Percentiles rank a stretch among this genome's conserved stretches.
phyloP scores from a whole-genome alignment of 306 rosid species.

The Medicago ruthenica region DNA sequence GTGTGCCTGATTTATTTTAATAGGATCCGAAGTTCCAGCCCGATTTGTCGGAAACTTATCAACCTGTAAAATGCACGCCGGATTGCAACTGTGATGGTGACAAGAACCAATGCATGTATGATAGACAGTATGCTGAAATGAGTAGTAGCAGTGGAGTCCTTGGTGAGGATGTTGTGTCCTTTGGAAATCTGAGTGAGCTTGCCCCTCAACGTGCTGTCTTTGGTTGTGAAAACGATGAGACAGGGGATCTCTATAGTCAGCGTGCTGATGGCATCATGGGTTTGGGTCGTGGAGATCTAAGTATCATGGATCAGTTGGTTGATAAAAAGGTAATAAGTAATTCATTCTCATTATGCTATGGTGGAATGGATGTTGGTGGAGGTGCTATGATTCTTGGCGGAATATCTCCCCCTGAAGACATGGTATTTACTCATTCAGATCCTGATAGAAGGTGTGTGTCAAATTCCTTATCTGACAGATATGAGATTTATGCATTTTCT shows the following conservation, averaged over 20 bases:
- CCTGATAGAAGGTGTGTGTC: slow-evolving; percentile 80
- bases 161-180: slow-evolving; percentile 82
- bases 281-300: slow-evolving; percentile 86
- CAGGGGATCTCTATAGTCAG: slow-evolving; percentile 90
- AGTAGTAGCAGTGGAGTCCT: slow-evolving; percentile 91
- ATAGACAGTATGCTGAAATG: slow-evolving; percentile 96
- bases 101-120: slow-evolving; percentile 69
- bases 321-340: slow-evolving; percentile 73
- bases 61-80: slow-evolving; percentile 73
- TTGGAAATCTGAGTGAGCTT: slow-evolving; percentile 80
- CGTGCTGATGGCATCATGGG: slow-evolving; percentile 99
- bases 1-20: slow-evolving; percentile 28
- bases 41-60: slow-evolving; percentile 72
- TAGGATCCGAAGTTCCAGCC: slow-evolving; percentile 93
- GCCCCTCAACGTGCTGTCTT: slow-evolving; percentile 80
- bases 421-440: slow-evolving; percentile 76
- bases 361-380: slow-evolving; percentile 98
- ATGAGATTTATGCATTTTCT: slow-evolving; percentile 57
- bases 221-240: slow-evolving; percentile 90
- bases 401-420: slow-evolving; percentile 75
- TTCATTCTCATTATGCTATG: slow-evolving; percentile 96
- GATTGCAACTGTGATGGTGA: slow-evolving; percentile 76
- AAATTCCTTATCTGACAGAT: slow-evolving; percentile 40
- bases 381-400: slow-evolving; percentile 98
- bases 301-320: slow-evolving; percentile 92